phyloP scores from a whole-genome alignment of 495 filamentous ascomycete genomes.

The Sphaerosporella brunnea region DNA sequence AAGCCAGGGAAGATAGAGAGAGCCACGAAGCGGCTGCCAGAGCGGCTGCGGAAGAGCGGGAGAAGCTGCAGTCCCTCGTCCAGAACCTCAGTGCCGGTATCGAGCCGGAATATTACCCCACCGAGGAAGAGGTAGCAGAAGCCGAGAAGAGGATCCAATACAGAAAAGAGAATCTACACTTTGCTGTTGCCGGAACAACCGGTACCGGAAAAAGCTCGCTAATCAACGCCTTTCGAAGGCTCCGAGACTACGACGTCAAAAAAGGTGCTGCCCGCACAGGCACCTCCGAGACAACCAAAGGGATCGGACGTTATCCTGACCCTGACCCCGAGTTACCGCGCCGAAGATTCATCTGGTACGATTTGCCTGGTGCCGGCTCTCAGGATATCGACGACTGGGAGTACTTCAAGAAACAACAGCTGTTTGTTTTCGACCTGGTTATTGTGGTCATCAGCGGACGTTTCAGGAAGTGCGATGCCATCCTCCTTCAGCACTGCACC shows the following conservation, averaged over 20 bases:
- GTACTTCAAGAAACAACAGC: constrained; percentile 18
- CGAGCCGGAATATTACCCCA: not conserved
- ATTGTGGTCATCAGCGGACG: constrained; percentile 5
- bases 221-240: constrained; percentile 15
- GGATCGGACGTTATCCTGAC: constrained; percentile 8
- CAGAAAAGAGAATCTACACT: constrained; percentile 6
- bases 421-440: constrained; percentile 17
- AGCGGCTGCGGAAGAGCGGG: no score
- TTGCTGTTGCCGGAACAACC: constrained; percentile 11
- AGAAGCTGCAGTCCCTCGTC: no score
- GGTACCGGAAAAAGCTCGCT: constrained; percentile 15
- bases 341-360: constrained; percentile 14
- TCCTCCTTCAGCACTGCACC: constrained; percentile 10
- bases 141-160: constrained; percentile 1
- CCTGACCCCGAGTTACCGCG: not conserved
- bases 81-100: no score
- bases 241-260: not conserved
- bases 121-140: not conserved
- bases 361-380: constrained; percentile 19
- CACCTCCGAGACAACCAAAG: constrained; percentile 9
- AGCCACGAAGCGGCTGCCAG: no score
- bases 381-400: constrained; percentile 9
- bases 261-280: constrained; percentile 8
- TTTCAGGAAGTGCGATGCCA: constrained; percentile 9
- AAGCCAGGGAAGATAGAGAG: no score